Base-by-base conservation (phyloP, 768 basidiomycete species). In the Auriscalpium microsporum region DNA sequence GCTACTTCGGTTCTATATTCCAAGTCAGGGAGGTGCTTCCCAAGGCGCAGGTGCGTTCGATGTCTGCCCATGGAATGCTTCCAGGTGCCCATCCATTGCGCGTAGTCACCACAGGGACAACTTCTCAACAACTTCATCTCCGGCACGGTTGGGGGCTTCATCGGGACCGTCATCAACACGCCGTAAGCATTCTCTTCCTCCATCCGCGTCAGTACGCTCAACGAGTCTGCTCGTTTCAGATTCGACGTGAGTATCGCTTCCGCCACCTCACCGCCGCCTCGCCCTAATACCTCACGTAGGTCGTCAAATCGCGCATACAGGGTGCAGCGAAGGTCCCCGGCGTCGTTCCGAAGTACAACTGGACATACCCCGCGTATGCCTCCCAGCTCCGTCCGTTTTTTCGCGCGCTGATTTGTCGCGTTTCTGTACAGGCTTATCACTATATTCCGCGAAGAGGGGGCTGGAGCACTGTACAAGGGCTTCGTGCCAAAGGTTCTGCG, bases 281-380 rank as follows among this genome's bases (percentile, higher is more conserved):
- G 33, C 23, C 16, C 28, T 8, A 45, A 51, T 42, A 49, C 17
- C 17, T 19, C 56, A 36, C 55, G 17, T 60, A 95, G 87, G 94
- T 98, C 59, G 90, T 96, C 58, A 97, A 98, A 72, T 94, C 93
- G 14, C 87, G 95, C 47, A 94, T 98, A 40, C 96, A 99, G 72
- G 84, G 88, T 45, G 71, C 80, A 17, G 73, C 74, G 44, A 81
- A 77, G 59, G 64, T 76, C 33, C 80, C 87, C 0, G 91, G 90
- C 16, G 81, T 83, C n/a, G 71, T 69, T 1, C 88, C 88, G n/a
- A 94, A 93, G 65, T 94, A 94, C 72, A 88, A 88, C 72, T 96
- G 94, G 94, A 86, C 94, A 55, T 94, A 94, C 73, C 93, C 94
- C n/a, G 87, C 90, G 56, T 80, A 60, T 55, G 36, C 55, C n/a